Evolutionary conservation across 2,329 filamentous ascomycete species (phyloP), one percentile per base, ranked within the genome.

Genomic region (Ophiocordyceps robertsii): DNA sequence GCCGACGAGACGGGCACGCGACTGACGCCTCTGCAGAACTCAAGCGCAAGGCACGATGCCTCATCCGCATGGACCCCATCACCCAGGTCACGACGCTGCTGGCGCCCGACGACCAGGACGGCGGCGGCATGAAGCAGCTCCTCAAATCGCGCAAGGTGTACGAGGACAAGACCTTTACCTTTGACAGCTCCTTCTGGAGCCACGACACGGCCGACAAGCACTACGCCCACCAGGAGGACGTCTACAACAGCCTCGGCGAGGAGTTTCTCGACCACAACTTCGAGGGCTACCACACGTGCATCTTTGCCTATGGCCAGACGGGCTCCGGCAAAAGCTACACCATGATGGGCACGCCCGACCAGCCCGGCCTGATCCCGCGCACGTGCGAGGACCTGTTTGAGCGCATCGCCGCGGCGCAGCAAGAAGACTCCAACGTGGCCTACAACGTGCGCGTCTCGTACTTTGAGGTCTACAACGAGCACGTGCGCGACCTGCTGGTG

Each of bases 261-360:
- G 92, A 96, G 57, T 96, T 98, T 52, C 74, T 98, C 48, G 92
- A 98, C 62, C 92, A 98, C 72, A 98, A 98, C 66, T 98, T 98
- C 55, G 89, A 95, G 59, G 92, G 92, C 49, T 98, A 98, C 67
- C 90, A 98, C 64, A 98, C 92, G 0, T 98, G 92, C 62, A 98
- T 98, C 52, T 96, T 98, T 58, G 92, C 92, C 46, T 96, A 98
- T 56, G 92, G 92, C 11, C 92, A 98, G 68, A 98, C 92, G 0
- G 92, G 92, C 21, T 94, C 89, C 1, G 92, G 92, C 41, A 98
- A 98, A 69, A 94, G 86, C 59, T 98, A 96, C 65, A 95, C 92
- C 36, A 98, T 84, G 79, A 98, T 98, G 92, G 92, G 92, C 37
- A 80, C 74, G 2, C 72, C 81, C 6, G 84, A 92, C 29, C 77